phyloP scores from a whole-genome alignment of 169 alveolate species.

The Besnoitia besnoiti region DNA sequence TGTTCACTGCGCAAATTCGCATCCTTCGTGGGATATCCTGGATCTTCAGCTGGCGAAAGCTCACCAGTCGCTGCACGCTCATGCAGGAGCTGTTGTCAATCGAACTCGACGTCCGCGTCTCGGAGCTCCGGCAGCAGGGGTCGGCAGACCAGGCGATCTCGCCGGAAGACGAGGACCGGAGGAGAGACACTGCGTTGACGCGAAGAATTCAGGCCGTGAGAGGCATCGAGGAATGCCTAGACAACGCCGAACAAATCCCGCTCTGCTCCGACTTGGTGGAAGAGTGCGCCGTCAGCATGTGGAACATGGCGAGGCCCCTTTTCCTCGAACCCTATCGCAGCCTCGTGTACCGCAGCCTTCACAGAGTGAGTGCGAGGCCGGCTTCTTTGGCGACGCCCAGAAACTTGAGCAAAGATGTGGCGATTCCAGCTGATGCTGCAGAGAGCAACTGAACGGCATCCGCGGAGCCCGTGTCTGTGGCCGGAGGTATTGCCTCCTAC shows the following conservation, averaged over 20 bases:
- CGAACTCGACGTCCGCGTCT: not conserved
- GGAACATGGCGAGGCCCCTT: constrained; percentile 33
- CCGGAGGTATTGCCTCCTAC: too few relatives aligned
- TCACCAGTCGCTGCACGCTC: constrained; percentile 29
- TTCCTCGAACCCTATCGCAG: not conserved
- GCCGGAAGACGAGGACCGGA: not conserved
- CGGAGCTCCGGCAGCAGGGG: not conserved
- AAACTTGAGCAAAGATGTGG: too few relatives aligned
- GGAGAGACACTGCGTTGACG: not conserved
- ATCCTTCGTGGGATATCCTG: not conserved
- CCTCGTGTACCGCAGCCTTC: constrained; percentile 16
- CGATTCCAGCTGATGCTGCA: too few relatives aligned
- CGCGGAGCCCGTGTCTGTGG: too few relatives aligned
- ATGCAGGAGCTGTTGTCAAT: constrained; percentile 30
- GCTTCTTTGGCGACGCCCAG: too few relatives aligned
- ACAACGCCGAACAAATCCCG: constrained; percentile 13
- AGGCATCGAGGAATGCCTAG: constrained; percentile 16
- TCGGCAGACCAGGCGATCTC: not conserved
- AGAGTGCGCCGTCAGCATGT: constrained; percentile 34
- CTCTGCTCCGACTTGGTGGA: constrained; percentile 13
- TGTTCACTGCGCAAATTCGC: not conserved
- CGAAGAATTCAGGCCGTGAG: constrained; percentile 2
- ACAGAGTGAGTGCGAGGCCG: constrained; percentile 24
- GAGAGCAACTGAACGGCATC: too few relatives aligned
- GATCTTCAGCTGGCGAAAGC: constrained; percentile 27